phyloP scores from a whole-genome alignment of 1,284 basidiomycete genomes.

The Naganishia sp. region DNA sequence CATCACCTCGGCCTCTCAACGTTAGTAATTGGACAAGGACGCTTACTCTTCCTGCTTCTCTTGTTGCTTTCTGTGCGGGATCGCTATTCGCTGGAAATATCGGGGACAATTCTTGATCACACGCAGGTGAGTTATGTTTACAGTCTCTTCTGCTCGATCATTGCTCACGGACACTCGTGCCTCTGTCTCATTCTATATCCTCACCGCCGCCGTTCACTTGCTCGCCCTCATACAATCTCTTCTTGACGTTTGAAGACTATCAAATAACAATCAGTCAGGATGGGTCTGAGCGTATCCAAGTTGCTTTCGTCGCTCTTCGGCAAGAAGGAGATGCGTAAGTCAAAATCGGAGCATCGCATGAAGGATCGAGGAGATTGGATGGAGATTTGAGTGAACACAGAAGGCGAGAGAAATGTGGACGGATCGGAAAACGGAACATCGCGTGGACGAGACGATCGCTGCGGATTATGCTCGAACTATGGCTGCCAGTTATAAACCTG shows the following conservation, averaged over 20 bases:
- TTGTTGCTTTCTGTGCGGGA: neutral
- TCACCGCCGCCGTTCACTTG: neutral
- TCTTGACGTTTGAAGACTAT: neutral
- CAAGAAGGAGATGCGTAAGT: conserved; percentile 99
- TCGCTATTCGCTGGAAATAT: neutral
- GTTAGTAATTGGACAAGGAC: neutral
- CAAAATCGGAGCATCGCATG: neutral
- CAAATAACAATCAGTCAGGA: conserved; percentile 45
- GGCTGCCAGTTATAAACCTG: neutral
- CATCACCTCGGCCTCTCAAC: neutral
- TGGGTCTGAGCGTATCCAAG: conserved; percentile 83
- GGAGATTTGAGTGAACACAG: neutral
- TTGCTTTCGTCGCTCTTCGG: conserved; percentile 87
- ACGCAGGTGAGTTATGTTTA: conserved; percentile 20
- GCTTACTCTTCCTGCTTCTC: conserved; percentile 12
- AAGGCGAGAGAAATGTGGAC: neutral
- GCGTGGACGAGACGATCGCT: neutral
- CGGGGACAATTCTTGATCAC: neutral
- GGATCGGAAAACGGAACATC: neutral
- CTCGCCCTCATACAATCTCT: neutral
- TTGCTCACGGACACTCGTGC: neutral
- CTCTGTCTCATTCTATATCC: neutral
- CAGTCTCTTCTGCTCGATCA: neutral
- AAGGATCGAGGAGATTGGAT: neutral
- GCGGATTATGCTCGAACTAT: no score